phyloP scores from a whole-genome alignment of 78 protist genomes.

The Thecamonas trahens region DNA sequence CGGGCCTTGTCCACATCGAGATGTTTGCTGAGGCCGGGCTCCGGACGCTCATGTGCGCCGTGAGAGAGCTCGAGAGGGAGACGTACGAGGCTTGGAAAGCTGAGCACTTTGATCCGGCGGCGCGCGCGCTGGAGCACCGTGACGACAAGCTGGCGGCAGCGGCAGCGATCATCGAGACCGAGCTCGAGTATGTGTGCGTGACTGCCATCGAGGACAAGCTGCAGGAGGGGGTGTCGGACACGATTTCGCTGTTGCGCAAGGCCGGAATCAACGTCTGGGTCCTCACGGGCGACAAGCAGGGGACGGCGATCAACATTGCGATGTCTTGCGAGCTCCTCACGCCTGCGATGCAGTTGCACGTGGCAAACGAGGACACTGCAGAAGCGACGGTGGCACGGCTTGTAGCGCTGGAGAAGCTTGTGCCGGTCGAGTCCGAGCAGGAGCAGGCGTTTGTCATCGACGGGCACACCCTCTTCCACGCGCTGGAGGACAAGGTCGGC shows the following conservation, averaged over 20 bases:
- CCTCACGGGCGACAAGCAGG: constrained; percentile 94
- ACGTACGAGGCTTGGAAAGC: constrained; percentile 36
- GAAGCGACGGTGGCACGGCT: background rate
- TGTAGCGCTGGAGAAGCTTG: too few species aligned
- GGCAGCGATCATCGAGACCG: constrained; percentile 63
- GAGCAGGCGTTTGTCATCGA: constrained; percentile 4
- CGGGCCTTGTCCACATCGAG: too few species aligned
- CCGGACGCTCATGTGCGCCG: constrained; percentile 79
- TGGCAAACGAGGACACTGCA: background rate
- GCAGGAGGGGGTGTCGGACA: constrained; percentile 38
- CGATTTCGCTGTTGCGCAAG: constrained; percentile 21
- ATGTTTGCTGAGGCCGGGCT: constrained; percentile 64
- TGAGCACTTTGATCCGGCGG: constrained; percentile 32
- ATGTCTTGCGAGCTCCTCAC: constrained; percentile 65
- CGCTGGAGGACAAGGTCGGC: background rate
- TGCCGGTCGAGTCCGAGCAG: background rate
- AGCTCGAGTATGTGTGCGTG: constrained; percentile 39
- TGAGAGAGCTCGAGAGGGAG: background rate
- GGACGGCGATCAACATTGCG: constrained; percentile 95
- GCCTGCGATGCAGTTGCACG: background rate
- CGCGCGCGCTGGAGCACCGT: constrained; percentile 17
- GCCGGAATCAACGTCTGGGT: constrained; percentile 64
- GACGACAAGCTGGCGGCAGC: constrained; percentile 63
- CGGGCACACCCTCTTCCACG: background rate
- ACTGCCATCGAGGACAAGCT: constrained; percentile 48